Base-by-base conservation (phyloP, 2,329 filamentous ascomycete species). In the Pseudocercospora eumusae region DNA sequence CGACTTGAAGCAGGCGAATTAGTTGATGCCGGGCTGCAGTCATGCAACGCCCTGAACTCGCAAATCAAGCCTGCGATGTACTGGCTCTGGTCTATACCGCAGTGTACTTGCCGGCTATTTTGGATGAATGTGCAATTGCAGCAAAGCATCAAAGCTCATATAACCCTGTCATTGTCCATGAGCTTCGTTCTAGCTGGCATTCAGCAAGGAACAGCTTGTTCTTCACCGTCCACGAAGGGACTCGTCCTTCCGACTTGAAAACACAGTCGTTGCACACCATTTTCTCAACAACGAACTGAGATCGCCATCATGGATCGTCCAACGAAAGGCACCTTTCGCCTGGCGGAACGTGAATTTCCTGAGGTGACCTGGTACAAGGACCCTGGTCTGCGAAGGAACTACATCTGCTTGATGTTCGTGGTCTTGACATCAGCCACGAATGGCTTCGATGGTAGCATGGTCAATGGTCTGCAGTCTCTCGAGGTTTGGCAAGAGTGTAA, bases 371-470 rank as follows among this genome's bases (percentile, higher is more conserved):
- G 73, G 73, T 74, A 71, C 61, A 70, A 68, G 23, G 71, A 75
- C 40, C 60, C 71, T 4, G 69, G 67, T 13, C 57, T 75, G 55
- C 60, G 73, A 50, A 73, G 64, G 61, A 72, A 63, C 18, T 75
- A 75, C 68, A 71, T 74, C 62, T 68, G 67, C 42, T 62, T 74
- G 65, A 71, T 71, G 63, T 71, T 73, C 62, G 69, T 75, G 20
- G 69, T 75, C 21, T 62, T 75, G 23, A 71, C 71, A 21, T 69
- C 68, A 18, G 69, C 70, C 13, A 83, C 82, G 4, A 81, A 78
- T 60, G 80, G 80, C 1, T 83, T 82, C 56, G 80, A 82, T 67
- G 80, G 79, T 2, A 78, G 76, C 18, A 80, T 83, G 76, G 80
- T 83, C 75, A 82, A 83, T 64, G 78, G 77, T 5, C 66, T 83